Conservation (phyloP, 208 protist genomes). For the Leishmania martiniquensis region DNA sequence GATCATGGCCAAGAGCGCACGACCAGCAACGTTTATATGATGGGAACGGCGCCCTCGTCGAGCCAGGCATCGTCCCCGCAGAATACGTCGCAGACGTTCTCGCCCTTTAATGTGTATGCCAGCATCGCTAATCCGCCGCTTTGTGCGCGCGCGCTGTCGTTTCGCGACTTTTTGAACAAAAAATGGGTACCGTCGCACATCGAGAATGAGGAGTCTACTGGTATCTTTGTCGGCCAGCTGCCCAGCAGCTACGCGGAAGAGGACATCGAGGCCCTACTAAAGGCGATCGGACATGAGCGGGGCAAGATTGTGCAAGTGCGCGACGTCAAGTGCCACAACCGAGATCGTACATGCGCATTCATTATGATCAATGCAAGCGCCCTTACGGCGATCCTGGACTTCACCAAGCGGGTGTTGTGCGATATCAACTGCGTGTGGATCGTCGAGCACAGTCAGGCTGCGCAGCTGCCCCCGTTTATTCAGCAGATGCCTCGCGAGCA, state of each 20-base stretch:
- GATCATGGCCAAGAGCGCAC: conserved; percentile 9
- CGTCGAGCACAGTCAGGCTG: conserved; percentile 41
- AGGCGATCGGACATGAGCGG: conserved; percentile 57
- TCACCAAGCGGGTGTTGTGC: conserved; percentile 79
- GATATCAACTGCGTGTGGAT: conserved; percentile 83
- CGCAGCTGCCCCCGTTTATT: conserved; percentile 52
- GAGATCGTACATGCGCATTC: conserved; percentile 87
- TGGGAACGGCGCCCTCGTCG: background rate
- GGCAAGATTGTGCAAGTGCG: conserved; percentile 61
- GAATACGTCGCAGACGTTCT: conserved; percentile 16
- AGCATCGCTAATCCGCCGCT: conserved; percentile 43
- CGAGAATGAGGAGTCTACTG: conserved; percentile 50
- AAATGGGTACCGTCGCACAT: conserved; percentile 39
- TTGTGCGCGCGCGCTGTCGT: conserved; percentile 49
- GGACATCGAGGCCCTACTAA: conserved; percentile 72
- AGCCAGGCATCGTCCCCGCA: conserved; percentile 27
- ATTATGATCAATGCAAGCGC: conserved; percentile 73
- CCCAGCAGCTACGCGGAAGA: conserved; percentile 76
- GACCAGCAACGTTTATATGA: background rate
- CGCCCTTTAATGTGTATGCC: conserved; percentile 53
- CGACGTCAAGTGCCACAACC: conserved; percentile 82
- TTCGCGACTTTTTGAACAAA: conserved; percentile 52
- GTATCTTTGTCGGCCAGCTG: conserved; percentile 84
- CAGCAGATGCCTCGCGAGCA: conserved; percentile 61
- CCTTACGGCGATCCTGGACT: conserved; percentile 51